phyloP scores from a whole-genome alignment of 208 protist genomes.

The Wallacemonas rigidus region DNA sequence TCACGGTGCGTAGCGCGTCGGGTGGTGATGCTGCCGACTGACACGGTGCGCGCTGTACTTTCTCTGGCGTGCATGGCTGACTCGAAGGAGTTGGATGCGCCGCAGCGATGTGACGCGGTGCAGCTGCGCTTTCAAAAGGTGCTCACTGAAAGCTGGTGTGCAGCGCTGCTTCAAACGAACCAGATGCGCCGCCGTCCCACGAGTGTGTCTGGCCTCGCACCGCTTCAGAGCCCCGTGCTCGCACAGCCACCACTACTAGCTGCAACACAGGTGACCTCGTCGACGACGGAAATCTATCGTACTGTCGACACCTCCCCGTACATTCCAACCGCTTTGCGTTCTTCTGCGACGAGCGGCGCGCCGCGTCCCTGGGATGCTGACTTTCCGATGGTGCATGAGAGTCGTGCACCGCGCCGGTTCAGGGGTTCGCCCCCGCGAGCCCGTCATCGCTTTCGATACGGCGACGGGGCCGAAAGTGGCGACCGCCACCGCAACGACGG shows the following conservation, averaged over 20 bases:
- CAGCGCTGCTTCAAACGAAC: conserved; percentile 12
- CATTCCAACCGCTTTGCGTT: neutral
- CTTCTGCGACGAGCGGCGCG: neutral
- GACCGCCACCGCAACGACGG: neutral
- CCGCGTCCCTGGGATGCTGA: neutral
- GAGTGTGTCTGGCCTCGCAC: neutral
- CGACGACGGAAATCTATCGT: conserved; percentile 3
- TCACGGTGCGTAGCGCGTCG: conserved; percentile 42
- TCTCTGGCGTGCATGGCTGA: conserved; percentile 10
- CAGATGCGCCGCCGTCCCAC: conserved; percentile 4
- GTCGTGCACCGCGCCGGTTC: too few species aligned
- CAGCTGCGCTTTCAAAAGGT: conserved; percentile 27
- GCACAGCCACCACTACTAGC: too few species aligned
- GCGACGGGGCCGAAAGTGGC: neutral
- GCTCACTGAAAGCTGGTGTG: conserved; percentile 23
- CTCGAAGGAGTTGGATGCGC: neutral
- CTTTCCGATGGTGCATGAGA: neutral
- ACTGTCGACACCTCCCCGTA: conserved; percentile 4
- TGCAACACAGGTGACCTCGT: conserved; percentile 10
- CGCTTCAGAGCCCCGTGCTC: neutral
- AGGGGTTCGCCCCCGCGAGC: too few species aligned
- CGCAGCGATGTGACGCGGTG: neutral
- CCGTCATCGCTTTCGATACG: neutral
- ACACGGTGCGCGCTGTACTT: conserved; percentile 22
- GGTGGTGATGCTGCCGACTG: conserved; percentile 24